phyloP scores from a whole-genome alignment of 164 flowering plant genomes.

The Annona squamosa region DNA sequence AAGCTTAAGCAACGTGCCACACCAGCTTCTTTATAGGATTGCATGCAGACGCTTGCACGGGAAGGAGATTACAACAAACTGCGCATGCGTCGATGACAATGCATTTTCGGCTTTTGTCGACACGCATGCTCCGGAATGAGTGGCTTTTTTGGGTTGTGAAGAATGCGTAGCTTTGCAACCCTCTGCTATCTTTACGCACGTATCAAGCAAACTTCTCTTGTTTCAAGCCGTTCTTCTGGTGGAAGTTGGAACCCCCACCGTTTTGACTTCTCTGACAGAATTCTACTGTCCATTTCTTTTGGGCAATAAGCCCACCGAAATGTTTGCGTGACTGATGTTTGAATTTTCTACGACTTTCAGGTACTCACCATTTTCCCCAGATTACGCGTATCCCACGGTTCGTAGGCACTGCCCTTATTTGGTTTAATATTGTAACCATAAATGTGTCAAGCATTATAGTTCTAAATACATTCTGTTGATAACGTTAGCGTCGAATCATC shows the following conservation, averaged over 20 bases:
- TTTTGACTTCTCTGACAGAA: background rate
- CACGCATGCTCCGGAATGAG: background rate
- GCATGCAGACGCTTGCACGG: background rate
- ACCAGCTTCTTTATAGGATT: background rate
- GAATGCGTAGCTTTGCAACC: too few species aligned
- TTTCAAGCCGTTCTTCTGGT: background rate
- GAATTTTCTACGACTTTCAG: conserved; percentile 21
- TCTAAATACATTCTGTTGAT: too few species aligned
- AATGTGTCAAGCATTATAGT: too few species aligned
- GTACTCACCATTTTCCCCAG: conserved; percentile 69
- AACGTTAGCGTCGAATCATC: too few species aligned
- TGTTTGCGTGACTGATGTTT: background rate
- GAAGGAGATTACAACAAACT: background rate
- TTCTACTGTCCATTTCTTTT: background rate
- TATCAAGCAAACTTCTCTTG: background rate
- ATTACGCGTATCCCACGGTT: conserved; percentile 75
- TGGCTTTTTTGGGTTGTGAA: background rate
- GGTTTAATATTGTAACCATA: background rate
- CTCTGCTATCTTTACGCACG: background rate
- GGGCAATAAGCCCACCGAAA: background rate
- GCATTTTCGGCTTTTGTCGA: background rate
- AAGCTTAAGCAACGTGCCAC: background rate
- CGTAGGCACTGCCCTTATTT: conserved; percentile 12
- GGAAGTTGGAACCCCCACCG: background rate
- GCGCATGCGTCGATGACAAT: background rate